These are phyloP conservation scores for Bifiguratus adelaidae DNA, from an alignment of 192 early-diverging fungal genomes.

Conservation along the genomic window DNA sequence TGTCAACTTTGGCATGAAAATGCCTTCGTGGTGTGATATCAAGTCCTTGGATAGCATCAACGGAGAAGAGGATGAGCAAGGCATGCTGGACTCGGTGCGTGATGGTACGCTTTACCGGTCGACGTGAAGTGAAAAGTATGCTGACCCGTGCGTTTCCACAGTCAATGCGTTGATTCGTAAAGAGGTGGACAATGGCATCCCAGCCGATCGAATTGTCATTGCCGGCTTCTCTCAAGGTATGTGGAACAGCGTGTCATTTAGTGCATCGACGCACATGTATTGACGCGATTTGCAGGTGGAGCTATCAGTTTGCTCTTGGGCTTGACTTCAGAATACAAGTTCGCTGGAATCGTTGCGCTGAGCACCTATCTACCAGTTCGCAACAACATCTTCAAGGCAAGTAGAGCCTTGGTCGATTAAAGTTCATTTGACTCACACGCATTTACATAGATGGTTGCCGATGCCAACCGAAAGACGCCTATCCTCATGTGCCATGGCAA, in stretches of 20 bases:
- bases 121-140: constrained; percentile 6
- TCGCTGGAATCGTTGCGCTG: constrained; percentile 60
- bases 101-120: constrained; percentile 10
- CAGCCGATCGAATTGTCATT: constrained; percentile 74
- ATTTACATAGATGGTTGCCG: constrained; percentile 31
- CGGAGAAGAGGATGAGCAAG: constrained; percentile 55
- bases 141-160: neutral
- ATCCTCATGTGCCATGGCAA: constrained; percentile 83
- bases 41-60: constrained; percentile 29
- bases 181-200: constrained; percentile 73
- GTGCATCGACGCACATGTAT: constrained; percentile 4
- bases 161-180: constrained; percentile 48
- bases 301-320: constrained; percentile 64
- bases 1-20: constrained; percentile 69
- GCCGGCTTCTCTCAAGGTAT: constrained; percentile 89
- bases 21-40: constrained; percentile 94
- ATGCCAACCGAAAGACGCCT: constrained; percentile 58
- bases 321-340: constrained; percentile 55
- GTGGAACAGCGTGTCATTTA: neutral
- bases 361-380: constrained; percentile 72
- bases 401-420: neutral
- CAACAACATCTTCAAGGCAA: constrained; percentile 29
- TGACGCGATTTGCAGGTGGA: constrained; percentile 16
- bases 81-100: constrained; percentile 50
- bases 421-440: neutral